Evolutionary conservation across 2,329 filamentous ascomycete species (phyloP).

Genomic region (Talaromyces islandicus): DNA sequence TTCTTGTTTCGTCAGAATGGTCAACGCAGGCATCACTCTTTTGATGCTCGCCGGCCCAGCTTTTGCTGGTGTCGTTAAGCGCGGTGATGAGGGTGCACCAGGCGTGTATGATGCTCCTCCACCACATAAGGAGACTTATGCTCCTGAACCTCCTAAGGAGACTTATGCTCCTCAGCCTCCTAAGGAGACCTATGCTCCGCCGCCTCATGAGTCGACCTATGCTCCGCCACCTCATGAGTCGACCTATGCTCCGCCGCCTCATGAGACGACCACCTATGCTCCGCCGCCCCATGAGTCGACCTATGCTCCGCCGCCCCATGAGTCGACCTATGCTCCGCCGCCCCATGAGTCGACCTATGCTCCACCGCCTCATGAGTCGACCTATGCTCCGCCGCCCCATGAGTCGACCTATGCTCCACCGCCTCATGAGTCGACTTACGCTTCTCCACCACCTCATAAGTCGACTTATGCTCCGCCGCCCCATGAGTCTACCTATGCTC

Average conservation of each 20-base stretch:
- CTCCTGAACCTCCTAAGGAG: conserved; percentile 1
- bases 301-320: not conserved
- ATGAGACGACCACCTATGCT: no score
- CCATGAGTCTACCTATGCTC: no score
- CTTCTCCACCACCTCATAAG: no score
- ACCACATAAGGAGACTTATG: not conserved
- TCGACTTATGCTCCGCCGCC: not conserved
- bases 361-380: not conserved
- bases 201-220: not conserved
- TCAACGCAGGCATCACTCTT: conserved; percentile 28
- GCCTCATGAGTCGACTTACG: no score
- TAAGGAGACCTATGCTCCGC: conserved; percentile 1
- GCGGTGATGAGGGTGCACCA: not conserved
- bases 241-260: conserved; percentile 11
- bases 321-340: conserved; percentile 6
- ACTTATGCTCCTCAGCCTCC: conserved; percentile 6
- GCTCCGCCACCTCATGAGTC: not conserved
- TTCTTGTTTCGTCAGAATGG: conserved; percentile 22
- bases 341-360: conserved; percentile 3
- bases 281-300: not conserved
- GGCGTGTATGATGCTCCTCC: conserved; percentile 5
- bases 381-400: not conserved
- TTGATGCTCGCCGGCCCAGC: conserved; percentile 30
- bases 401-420: no score
- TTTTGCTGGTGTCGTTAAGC: conserved; percentile 26